Percentiles rank a stretch among this genome's conserved stretches.
phyloP scores from a whole-genome alignment of 148 eudicot species.

The Rhododendron simsii region DNA sequence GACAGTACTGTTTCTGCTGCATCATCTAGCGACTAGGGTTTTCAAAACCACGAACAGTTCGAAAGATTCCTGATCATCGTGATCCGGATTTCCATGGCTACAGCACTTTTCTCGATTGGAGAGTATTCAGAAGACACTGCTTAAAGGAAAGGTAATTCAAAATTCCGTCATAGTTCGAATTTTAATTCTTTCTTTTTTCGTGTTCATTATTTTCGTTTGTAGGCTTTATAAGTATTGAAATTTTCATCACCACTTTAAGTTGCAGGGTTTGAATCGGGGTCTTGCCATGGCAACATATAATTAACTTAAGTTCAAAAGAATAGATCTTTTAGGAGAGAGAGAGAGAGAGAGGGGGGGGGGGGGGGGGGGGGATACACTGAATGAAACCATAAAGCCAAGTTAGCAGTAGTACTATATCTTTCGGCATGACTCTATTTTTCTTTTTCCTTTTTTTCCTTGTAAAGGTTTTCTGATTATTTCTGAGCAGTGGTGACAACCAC shows the following conservation, averaged over 20 bases:
- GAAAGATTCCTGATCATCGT: neutral
- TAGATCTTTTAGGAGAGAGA: neutral
- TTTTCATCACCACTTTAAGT: neutral
- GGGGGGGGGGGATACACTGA: neutral
- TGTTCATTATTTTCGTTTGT: neutral
- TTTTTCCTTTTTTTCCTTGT: neutral
- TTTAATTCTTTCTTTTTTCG: neutral
- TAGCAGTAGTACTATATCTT: neutral
- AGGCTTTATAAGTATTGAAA: neutral
- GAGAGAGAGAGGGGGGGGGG: neutral
- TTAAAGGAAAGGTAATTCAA: neutral
- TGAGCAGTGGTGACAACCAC: neutral
- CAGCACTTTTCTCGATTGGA: neutral
- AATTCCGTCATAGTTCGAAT: neutral
- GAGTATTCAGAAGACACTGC: neutral
- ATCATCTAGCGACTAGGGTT: constrained; percentile 8
- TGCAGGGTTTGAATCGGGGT: neutral
- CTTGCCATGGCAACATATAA: neutral
- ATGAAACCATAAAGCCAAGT: neutral
- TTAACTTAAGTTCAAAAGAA: neutral
- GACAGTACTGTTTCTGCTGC: constrained; percentile 3
- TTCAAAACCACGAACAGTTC: neutral
- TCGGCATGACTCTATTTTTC: neutral
- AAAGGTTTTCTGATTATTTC: neutral
- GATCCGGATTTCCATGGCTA: neutral